phyloP scores from a whole-genome alignment of 1,139 yeast species.

The Geotrichum phurueaensis region DNA sequence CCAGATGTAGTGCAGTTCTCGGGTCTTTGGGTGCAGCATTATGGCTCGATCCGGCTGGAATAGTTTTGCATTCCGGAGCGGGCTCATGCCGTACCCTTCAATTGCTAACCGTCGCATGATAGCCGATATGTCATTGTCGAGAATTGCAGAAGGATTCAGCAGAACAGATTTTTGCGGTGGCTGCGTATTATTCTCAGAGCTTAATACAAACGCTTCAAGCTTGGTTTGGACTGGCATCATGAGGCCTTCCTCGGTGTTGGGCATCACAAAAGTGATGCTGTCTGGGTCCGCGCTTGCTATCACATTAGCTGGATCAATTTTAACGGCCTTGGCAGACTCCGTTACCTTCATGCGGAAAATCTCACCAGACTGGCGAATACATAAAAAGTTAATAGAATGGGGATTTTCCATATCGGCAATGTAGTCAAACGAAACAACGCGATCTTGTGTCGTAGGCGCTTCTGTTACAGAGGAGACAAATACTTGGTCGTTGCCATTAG shows the following conservation, averaged over 20 bases:
- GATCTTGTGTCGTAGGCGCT: conserved; percentile 59
- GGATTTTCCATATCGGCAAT: conserved; percentile 47
- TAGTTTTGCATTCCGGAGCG: conserved; percentile 46
- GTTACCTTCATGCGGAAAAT: conserved; percentile 72
- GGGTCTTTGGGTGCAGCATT: conserved; percentile 43
- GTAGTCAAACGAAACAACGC: conserved; percentile 82
- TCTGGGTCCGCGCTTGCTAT: conserved; percentile 61
- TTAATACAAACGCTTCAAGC: conserved; percentile 24
- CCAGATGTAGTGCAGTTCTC: conserved; percentile 75
- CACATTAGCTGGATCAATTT: conserved; percentile 68
- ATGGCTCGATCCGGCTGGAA: conserved; percentile 30
- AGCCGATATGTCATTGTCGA: conserved; percentile 34
- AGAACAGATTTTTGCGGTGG: not conserved
- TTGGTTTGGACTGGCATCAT: not conserved
- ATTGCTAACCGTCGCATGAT: conserved; percentile 63
- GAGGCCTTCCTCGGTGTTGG: not conserved
- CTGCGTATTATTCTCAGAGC: conserved; percentile 20
- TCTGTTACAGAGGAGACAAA: conserved; percentile 77
- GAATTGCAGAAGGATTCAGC: conserved; percentile 23
- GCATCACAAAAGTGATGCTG: conserved; percentile 38
- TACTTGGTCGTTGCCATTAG: conserved; percentile 41
- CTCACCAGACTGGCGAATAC: conserved; percentile 87
- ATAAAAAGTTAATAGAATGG: conserved; percentile 53
- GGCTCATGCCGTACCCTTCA: conserved; percentile 68
- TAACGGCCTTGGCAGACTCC: conserved; percentile 59